Percentiles rank a stretch among this genome's conserved stretches.
phyloP scores from a whole-genome alignment of 768 basidiomycete species.

The Serendipita vermifera region DNA sequence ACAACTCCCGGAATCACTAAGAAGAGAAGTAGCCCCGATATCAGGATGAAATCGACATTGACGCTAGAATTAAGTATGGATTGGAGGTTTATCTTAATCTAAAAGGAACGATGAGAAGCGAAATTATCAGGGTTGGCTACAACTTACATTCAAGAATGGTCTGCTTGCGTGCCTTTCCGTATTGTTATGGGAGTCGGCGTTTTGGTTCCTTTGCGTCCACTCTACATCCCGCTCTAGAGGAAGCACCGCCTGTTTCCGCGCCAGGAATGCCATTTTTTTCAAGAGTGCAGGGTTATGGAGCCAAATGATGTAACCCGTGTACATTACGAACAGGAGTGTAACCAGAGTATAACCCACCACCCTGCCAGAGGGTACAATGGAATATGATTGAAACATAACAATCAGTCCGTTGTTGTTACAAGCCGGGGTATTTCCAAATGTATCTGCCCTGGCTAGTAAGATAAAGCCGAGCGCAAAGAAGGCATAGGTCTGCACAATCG shows the following conservation, averaged over 20 bases:
- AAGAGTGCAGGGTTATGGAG: background rate
- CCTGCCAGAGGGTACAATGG: background rate
- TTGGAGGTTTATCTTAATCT: background rate
- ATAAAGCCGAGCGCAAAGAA: slow-evolving; percentile 10
- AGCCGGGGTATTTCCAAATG: background rate
- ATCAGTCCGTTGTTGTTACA: background rate
- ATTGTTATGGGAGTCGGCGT: background rate
- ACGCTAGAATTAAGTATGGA: too few relatives aligned
- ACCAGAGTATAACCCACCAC: background rate
- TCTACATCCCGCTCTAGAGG: background rate
- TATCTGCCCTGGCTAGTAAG: background rate
- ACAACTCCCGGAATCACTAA: background rate
- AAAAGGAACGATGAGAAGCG: background rate
- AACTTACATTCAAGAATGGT: background rate
- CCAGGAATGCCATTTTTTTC: background rate
- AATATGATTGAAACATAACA: background rate
- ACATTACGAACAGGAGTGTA: background rate
- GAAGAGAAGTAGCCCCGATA: background rate
- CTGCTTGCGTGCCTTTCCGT: background rate
- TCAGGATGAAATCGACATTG: background rate
- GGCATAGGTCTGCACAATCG: slow-evolving; percentile 11
- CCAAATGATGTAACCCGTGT: background rate
- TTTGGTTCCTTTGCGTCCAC: background rate
- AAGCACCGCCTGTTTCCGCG: background rate
- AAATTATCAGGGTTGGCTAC: background rate